Percentiles rank a stretch among this genome's conserved stretches.
phyloP scores from a whole-genome alignment of 2,329 filamentous ascomycete species.

The Cadophora gregata region DNA sequence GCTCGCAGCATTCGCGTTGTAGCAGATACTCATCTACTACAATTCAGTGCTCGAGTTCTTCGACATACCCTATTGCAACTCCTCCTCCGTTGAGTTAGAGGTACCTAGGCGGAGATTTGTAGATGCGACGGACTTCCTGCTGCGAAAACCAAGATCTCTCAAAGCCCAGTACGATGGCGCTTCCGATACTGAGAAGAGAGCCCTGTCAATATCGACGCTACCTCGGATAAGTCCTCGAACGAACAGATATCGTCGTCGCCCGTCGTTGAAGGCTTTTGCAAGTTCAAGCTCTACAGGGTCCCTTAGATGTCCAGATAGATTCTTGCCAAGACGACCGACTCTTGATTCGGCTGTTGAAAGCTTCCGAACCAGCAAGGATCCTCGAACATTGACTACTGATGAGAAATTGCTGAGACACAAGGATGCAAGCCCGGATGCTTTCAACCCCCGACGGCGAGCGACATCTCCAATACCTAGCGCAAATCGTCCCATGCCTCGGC shows the following conservation, averaged over 20 bases:
- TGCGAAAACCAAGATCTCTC: constrained; percentile 7
- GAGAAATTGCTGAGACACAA: constrained; percentile 54
- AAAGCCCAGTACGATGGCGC: constrained; percentile 28
- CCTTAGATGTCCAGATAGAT: constrained; percentile 58
- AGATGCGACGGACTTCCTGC: not conserved
- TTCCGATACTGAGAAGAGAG: constrained; percentile 28
- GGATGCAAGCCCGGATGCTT: constrained; percentile 56
- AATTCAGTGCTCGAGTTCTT: constrained; percentile 12
- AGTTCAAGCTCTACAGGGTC: constrained; percentile 32
- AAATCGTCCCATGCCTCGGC: constrained; percentile 27
- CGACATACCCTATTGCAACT: constrained; percentile 3
- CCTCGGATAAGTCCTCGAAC: constrained; percentile 30
- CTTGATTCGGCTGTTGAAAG: constrained; percentile 50
- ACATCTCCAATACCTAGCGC: constrained; percentile 36
- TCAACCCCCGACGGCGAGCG: constrained; percentile 49
- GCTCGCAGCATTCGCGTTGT: not conserved
- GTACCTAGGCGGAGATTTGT: not conserved
- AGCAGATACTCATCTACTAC: not conserved
- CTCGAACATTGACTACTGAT: constrained; percentile 50
- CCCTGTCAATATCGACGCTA: constrained; percentile 28
- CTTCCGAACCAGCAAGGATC: constrained; percentile 58
- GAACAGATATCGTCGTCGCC: constrained; percentile 29
- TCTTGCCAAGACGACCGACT: constrained; percentile 57
- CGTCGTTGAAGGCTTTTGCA: constrained; percentile 32
- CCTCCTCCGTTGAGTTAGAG: not conserved